Conservation (phyloP, 179 eudicot species). For the Beta lomatogona region DNA sequence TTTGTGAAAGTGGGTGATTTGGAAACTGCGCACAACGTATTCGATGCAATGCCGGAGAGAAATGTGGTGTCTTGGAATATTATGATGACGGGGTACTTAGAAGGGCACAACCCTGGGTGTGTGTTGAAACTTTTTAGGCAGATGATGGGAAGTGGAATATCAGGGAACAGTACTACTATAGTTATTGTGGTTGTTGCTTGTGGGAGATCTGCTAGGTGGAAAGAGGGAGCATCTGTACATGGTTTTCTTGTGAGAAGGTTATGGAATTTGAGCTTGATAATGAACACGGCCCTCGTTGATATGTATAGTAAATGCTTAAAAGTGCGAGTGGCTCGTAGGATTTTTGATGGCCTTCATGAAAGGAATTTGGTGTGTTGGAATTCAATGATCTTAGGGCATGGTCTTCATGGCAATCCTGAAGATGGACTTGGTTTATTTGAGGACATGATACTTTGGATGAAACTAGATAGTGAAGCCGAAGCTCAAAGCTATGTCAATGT, state of each 20-base stretch:
- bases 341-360: conserved; percentile 53
- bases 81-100: conserved; percentile 63
- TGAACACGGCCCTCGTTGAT: conserved; percentile 57
- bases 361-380: conserved; percentile 78
- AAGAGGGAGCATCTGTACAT: conserved; percentile 72
- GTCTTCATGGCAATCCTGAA: conserved; percentile 65
- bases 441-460: conserved; percentile 39
- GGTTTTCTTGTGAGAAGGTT: conserved; percentile 44
- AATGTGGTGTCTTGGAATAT: conserved; percentile 73
- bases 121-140: conserved; percentile 67
- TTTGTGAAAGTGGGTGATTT: conserved; percentile 25
- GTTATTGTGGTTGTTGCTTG: conserved; percentile 64
- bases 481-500: not conserved
- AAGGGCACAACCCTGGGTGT: conserved; percentile 48
- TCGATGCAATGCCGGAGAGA: conserved; percentile 60
- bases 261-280: conserved; percentile 42
- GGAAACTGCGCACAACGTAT: conserved; percentile 49
- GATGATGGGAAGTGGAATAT: conserved; percentile 37
- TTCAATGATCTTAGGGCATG: conserved; percentile 78
- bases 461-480: conserved; percentile 14
- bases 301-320: conserved; percentile 75
- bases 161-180: conserved; percentile 47
- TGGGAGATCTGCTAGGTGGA: conserved; percentile 63
- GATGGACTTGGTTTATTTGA: conserved; percentile 58
- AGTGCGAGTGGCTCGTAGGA: conserved; percentile 47